Evolutionary conservation across 345 rosid species (phyloP).

Genomic region (Trapa incisa): DNA sequence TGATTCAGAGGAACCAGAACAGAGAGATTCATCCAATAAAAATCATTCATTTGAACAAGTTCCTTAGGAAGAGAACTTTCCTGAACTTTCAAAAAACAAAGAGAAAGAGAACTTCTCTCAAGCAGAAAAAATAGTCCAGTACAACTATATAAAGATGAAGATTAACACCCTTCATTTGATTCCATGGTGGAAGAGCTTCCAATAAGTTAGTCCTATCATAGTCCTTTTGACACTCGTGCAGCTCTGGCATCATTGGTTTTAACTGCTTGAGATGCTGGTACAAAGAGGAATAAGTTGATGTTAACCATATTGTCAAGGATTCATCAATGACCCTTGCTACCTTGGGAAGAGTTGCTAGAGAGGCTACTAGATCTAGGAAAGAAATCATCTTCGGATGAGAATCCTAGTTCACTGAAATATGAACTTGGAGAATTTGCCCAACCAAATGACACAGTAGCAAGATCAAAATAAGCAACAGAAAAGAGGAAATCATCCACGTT

Average conservation of each 20-base stretch:
- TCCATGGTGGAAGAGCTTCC: slow-evolving; percentile 12
- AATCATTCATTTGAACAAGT: neutral
- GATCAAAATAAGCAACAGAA: neutral
- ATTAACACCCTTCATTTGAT: slow-evolving; percentile 3
- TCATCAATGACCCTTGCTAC: slow-evolving; percentile 2
- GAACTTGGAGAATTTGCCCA: neutral
- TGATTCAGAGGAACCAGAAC: slow-evolving; percentile 7
- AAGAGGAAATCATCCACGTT: neutral
- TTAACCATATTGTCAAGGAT: neutral
- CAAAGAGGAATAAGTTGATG: slow-evolving; percentile 5
- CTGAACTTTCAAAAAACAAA: neutral
- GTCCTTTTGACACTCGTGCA: slow-evolving; percentile 24
- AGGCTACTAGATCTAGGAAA: slow-evolving; percentile 1
- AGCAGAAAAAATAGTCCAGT: slow-evolving; percentile 2
- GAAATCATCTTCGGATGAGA: neutral
- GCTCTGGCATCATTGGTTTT: slow-evolving; percentile 17
- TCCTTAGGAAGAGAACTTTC: neutral
- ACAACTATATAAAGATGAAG: slow-evolving; percentile 7
- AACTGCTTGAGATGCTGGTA: slow-evolving; percentile 2
- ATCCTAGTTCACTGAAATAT: neutral
- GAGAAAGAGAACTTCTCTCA: neutral
- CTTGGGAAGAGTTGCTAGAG: slow-evolving; percentile 7
- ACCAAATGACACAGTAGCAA: slow-evolving; percentile 4
- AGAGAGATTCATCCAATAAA: slow-evolving; percentile 3
- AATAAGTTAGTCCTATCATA: slow-evolving; percentile 11